Evolutionary conservation across 192 early-diverging fungal species (phyloP).

Genomic region (Coemansia furcata): DNA sequence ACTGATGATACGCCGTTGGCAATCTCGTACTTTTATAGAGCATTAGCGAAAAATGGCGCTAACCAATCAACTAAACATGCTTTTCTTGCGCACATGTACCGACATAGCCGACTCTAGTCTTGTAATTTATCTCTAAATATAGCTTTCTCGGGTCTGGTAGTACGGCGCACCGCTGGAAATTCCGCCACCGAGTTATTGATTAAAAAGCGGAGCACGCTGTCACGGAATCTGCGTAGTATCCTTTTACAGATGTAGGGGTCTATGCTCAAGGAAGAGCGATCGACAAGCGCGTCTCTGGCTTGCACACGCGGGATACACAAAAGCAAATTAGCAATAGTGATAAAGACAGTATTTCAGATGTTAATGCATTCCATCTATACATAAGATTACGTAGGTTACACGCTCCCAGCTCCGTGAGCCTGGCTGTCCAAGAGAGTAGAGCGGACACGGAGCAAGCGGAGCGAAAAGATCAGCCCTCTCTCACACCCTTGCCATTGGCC

Average conservation of each 20-base stretch:
- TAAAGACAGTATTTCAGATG: not conserved
- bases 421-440: not conserved
- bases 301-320: constrained; percentile 1
- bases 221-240: not conserved
- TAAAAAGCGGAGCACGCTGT: not conserved
- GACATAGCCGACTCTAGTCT: not conserved
- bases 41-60: not conserved
- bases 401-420: not conserved
- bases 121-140: not conserved
- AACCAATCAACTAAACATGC: not conserved
- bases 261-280: not conserved
- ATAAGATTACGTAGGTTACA: not conserved
- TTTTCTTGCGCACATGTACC: not conserved
- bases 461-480: not conserved
- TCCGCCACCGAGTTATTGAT: not conserved
- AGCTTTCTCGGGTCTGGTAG: constrained; percentile 13
- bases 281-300: not conserved
- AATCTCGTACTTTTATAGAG: not conserved
- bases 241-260: not conserved
- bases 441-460: not conserved
- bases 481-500: not conserved
- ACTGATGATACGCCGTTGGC: not conserved
- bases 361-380: not conserved
- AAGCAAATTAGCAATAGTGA: not conserved
- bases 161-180: not conserved